Evolutionary conservation across 106 monocot genomes (phyloP), one percentile per base, ranked within the genome.

Genomic region (Allium fistulosum): DNA sequence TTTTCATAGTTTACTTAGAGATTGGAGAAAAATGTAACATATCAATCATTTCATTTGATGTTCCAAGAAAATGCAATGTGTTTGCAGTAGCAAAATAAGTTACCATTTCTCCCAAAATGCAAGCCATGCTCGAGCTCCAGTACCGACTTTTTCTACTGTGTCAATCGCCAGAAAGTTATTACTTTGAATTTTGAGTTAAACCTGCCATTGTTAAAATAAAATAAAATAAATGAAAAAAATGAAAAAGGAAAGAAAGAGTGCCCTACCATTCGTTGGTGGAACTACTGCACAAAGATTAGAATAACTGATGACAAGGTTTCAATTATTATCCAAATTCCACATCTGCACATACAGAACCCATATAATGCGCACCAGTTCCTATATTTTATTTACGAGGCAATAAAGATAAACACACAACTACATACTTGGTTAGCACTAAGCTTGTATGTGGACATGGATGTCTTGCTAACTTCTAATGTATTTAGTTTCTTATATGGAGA

Each of bases 101-200:
- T 6, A 95, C 95, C 91, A 80, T 61, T 76, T 80, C 78, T 85
- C 74, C 95, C 95, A 22, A 22, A 77, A 88, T 68, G 88, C 95
- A 75, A 88, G 49, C 95, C 95, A 95, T 46, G 91, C 74, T 46
- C 81, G 84, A 9, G 59, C 51, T 60, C 85, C 87, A 57, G 53
- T 73, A 37, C 37, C 1, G 37, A 37, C 5, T 37, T 37, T 37
- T 2, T 4, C 37, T 2, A 4, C 37, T 61, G 18, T 53, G 27
- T 62, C 57, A 18, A 26, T 16, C 37, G 5, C 37, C 37, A 37
- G 28, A 28, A 37, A 37, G 0, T 37, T 5, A 37, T 37, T 37
- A 37, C 2, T 5, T 37, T 37, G 37, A 37, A 37, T 37, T 37
- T 37, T 5, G 2, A 37, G 37, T 37, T 37, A 37, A 37, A 37